phyloP scores from a whole-genome alignment of 768 basidiomycete genomes.

The Calocybe indica region DNA sequence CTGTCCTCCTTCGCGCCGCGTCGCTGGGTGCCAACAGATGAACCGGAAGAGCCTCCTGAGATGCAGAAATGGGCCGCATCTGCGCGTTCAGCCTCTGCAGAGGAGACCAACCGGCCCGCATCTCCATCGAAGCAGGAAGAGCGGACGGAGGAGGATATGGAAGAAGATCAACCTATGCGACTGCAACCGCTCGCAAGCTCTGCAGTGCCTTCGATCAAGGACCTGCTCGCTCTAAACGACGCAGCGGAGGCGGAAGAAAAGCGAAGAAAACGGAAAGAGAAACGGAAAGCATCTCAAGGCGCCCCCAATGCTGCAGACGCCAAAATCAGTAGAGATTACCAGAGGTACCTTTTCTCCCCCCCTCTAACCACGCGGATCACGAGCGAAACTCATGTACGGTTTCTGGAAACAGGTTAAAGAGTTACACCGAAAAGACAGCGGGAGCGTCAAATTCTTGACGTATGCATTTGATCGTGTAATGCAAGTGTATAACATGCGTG shows the following conservation, averaged over 20 bases:
- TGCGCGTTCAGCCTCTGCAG: neutral
- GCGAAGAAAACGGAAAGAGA: conserved; percentile 57
- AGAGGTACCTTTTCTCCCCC: conserved; percentile 32
- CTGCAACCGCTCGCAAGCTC: conserved; percentile 78
- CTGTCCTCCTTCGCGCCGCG: conserved; percentile 14
- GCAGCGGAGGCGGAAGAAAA: conserved; percentile 66
- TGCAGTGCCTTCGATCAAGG: conserved; percentile 74
- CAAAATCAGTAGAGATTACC: conserved; percentile 52
- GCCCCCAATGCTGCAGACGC: conserved; percentile 32
- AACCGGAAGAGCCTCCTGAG: conserved; percentile 19
- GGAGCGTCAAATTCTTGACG: neutral
- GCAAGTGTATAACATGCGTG: neutral
- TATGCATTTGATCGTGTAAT: no score
- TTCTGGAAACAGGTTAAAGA: conserved; percentile 27
- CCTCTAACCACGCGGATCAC: neutral
- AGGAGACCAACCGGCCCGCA: neutral
- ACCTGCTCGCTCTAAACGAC: conserved; percentile 74
- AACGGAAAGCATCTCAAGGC: conserved; percentile 30
- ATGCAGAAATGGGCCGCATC: neutral
- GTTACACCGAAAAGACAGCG: conserved; percentile 32
- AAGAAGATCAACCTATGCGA: conserved; percentile 39
- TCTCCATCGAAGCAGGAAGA: conserved; percentile 12
- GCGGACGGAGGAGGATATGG: conserved; percentile 13
- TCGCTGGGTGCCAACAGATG: conserved; percentile 44
- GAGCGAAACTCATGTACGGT: neutral